Evolutionary conservation across 768 basidiomycete species (phyloP), one percentile per base, ranked within the genome.

Genomic region (Boletus vinaceobasis): DNA sequence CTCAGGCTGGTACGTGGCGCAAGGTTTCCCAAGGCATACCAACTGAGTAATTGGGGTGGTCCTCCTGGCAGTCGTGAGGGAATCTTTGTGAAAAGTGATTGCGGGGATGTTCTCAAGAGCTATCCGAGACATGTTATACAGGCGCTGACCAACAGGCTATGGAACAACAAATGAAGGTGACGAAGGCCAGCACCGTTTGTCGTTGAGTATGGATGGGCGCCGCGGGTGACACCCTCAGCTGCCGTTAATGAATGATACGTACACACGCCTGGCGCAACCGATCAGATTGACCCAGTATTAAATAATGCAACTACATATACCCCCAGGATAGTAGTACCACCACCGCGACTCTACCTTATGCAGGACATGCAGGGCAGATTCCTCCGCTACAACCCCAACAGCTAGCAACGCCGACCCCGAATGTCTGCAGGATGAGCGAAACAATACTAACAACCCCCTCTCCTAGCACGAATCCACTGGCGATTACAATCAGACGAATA

Each of bases 391-490:
- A 98, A 13, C 95, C 96, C 81, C 83, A 87, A 68, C 96, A 98
- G 65, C 90, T 95, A 17, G 75, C 73, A 8, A 84, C 83, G 7
- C 85, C 87, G 5, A 92, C 73, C 3, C 92, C 93, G 33, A 79
- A 78, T 32, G 86, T 90, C 57, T 84, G 83, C 56, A 97, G 70
- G 7, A 86, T 62, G 45, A 98, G 75, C 14, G 88, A 83, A 29
- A 94, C 71, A 43, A 98, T 79, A 65, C 93, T 94, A 39, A 90
- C 77, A 33, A 97, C 85, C 2, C 96, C 96, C 68, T 98, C 96
- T 19, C 96, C 96, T 17, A 98, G 76, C 26, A 98, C 95, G 68
- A 98, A 97, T 4, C 96, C 96, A 69, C 90, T 93, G 7, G 95
- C 96, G 38, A 96, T 77, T 26, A 98, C 83, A 63, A 98, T 87